Evolutionary conservation across 345 rosid genomes (phyloP).

Genomic region (Excoecaria agallocha): DNA sequence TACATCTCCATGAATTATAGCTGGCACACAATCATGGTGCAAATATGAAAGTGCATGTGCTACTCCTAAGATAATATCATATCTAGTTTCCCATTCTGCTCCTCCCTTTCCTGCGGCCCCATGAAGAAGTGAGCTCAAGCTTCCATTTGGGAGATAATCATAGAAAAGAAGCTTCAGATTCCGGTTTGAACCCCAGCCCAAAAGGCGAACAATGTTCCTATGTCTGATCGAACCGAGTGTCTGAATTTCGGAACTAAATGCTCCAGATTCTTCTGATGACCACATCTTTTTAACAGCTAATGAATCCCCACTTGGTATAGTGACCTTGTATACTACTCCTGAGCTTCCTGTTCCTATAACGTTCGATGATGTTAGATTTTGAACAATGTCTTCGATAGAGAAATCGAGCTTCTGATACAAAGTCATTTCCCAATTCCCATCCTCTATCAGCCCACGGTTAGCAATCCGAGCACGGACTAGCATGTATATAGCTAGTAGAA

Average conservation of each 20-base stretch:
- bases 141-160: slow-evolving; percentile 91
- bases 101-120: slow-evolving; percentile 66
- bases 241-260: slow-evolving; percentile 76
- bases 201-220: slow-evolving; percentile 69
- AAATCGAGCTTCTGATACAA: slow-evolving; percentile 83
- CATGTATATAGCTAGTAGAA: slow-evolving; percentile 57
- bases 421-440: slow-evolving; percentile 68
- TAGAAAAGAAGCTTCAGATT: slow-evolving; percentile 79
- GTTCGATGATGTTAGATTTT: slow-evolving; percentile 63
- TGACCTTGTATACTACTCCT: slow-evolving; percentile 83
- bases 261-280: slow-evolving; percentile 77
- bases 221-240: slow-evolving; percentile 86
- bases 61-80: slow-evolving; percentile 68
- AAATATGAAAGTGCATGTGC: slow-evolving; percentile 88
- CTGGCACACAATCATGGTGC: slow-evolving; percentile 87
- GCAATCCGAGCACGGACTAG: slow-evolving; percentile 45
- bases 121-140: slow-evolving; percentile 81
- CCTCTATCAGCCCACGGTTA: slow-evolving; percentile 32
- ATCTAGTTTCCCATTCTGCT: slow-evolving; percentile 82
- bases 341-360: slow-evolving; percentile 98
- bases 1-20: slow-evolving; percentile 91
- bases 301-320: slow-evolving; percentile 63
- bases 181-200: slow-evolving; percentile 79
- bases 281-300: slow-evolving; percentile 95
- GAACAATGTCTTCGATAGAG: slow-evolving; percentile 65